A percentile compares a stretch with the other conserved stretches of the same genome.
Conservation (phyloP, 805 yeast genomes). For the Zygosaccharomyces siamensis region DNA sequence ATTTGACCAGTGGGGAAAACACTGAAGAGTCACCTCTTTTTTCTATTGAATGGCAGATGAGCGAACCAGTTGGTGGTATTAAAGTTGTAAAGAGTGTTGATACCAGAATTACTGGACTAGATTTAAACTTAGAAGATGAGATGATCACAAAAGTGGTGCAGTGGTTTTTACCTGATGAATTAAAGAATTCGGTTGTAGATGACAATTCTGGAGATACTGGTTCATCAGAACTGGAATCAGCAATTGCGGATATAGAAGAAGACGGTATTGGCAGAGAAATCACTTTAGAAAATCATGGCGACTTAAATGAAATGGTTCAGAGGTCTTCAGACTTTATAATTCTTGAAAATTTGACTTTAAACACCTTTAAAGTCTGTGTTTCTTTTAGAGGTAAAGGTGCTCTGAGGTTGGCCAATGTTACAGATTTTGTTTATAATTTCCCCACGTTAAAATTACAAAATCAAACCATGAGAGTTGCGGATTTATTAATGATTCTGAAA, state of each 20-base stretch:
- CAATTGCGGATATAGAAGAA: conserved; percentile 12
- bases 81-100: conserved; percentile 66
- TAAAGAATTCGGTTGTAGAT: conserved; percentile 18
- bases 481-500: conserved; percentile 56
- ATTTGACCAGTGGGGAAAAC: conserved; percentile 10
- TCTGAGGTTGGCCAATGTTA: conserved; percentile 67
- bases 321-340: conserved; percentile 72
- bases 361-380: conserved; percentile 51
- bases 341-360: conserved; percentile 52
- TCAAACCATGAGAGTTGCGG: conserved; percentile 69
- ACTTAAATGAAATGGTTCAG: conserved; percentile 59
- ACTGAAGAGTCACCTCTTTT: conserved; percentile 36
- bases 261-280: conserved; percentile 14
- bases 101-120: conserved; percentile 59
- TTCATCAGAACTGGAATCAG: conserved; percentile 4
- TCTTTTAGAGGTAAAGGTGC: conserved; percentile 76
- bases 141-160: conserved; percentile 58
- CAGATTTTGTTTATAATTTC: conserved; percentile 59
- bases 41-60: conserved; percentile 66
- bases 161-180: conserved; percentile 64
- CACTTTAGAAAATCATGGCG: conserved; percentile 27
- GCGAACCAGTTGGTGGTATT: conserved; percentile 86
- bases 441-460: conserved; percentile 58
- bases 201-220: conserved; percentile 12
- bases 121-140: conserved; percentile 65